Evolutionary conservation across 2,329 filamentous ascomycete genomes (phyloP), one percentile per base, ranked within the genome.

Genomic region (Cercospora sojina): DNA sequence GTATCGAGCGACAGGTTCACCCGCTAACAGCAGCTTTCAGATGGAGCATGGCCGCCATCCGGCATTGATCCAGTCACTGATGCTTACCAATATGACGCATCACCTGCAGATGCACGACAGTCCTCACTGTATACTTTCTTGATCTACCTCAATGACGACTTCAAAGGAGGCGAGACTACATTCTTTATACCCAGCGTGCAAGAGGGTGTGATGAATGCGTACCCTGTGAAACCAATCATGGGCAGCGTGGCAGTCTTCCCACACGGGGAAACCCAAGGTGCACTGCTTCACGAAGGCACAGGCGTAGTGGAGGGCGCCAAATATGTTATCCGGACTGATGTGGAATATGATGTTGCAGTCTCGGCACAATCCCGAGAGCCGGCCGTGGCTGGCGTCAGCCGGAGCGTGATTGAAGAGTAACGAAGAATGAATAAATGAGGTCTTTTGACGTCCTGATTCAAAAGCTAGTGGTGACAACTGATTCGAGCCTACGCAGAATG

Each of bases 1-100:
- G 8, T 7, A 20, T 23, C n/a, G n/a, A 57, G 10, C 2, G 2
- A 2, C 16, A 2, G 2, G 4, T 9, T 29, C 59, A 43, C 13
- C 16, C 27, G 4, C 59, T 62, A 27, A 53, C 27, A 25, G 18
- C 10, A 9, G 8, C n/a, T 25, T 31, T 27, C 47, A 62, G 59
- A 91, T 70, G 89, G 89, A 7, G 89, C 89, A 0, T 91, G 89
- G 89, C 89, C 89, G 12, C 89, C 89, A 0, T 91, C 88, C 0
- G 87, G 87, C 1, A 87, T 91, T 53, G 77, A 83, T 1, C 78
- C 85, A 0, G 81, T 83, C 60, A 78, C 76, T 9, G 83, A 85
- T 69, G 83, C 79, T 0, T 91, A 91, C 64, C 81, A 89, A 3
- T 91, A 91, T 76, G 89, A 91, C 70, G 79, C 84, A 1, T 91